Evolutionary conservation across 208 protist species (phyloP).

Genomic region (Acanthamoeba castellanii): DNA sequence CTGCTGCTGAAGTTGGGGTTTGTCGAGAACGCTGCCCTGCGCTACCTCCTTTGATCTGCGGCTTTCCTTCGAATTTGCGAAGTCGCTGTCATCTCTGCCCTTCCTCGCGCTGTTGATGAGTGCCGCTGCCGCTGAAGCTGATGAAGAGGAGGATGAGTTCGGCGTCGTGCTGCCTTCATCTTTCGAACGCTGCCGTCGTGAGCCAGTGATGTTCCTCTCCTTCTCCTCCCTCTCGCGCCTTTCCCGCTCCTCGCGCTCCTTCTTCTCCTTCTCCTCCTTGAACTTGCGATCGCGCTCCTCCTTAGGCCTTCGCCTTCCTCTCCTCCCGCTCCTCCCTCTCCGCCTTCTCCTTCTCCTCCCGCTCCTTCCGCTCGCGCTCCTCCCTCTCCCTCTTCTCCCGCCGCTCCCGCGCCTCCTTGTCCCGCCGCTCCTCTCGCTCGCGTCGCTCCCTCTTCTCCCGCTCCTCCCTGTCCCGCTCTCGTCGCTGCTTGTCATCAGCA

Average conservation of each 20-base stretch:
- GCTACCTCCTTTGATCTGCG: too few relatives aligned
- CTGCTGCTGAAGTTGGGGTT: too few relatives aligned
- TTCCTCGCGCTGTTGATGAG: too few relatives aligned
- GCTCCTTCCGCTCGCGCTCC: neutral
- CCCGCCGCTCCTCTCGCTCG: neutral
- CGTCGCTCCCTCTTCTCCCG: neutral
- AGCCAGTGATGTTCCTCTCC: neutral
- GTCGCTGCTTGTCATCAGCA: neutral
- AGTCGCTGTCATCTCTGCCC: too few relatives aligned
- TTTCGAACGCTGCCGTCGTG: neutral
- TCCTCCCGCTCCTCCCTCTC: neutral
- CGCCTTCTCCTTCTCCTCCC: neutral
- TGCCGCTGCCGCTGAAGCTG: too few relatives aligned
- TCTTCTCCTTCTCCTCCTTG: neutral
- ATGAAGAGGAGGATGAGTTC: too few relatives aligned
- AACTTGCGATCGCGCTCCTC: neutral
- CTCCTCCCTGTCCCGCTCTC: neutral
- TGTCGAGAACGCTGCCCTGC: too few relatives aligned
- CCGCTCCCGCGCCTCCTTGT: slow-evolving; percentile 5
- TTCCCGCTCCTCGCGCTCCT: neutral
- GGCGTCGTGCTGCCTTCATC: neutral
- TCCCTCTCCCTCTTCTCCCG: neutral
- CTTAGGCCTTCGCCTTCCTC: slow-evolving; percentile 1
- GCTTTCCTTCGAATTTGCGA: too few relatives aligned
- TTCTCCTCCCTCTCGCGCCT: neutral